Percentiles rank a stretch among this genome's conserved stretches.
These are phyloP conservation scores for Aureobasidium sp. DNA, from an alignment of 2,329 filamentous ascomycete species.

Conservation along the genomic window DNA sequence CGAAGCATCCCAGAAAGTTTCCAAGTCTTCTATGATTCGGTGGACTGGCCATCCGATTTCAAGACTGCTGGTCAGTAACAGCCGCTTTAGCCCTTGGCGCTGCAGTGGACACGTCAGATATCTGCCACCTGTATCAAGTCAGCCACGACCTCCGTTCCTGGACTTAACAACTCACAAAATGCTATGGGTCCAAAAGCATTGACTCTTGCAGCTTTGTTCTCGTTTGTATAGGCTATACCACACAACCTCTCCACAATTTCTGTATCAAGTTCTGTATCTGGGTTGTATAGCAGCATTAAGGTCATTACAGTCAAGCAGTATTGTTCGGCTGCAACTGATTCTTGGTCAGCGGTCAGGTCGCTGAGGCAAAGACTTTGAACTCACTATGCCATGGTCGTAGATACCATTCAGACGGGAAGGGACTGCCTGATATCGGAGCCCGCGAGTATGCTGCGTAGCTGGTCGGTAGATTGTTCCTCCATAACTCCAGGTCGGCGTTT, in stretches of 20 bases:
- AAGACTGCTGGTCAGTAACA: neutral
- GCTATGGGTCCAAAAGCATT: slow-evolving; percentile 12
- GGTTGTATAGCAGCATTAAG: neutral
- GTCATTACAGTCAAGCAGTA: slow-evolving; percentile 5
- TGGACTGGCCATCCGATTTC: slow-evolving; percentile 1
- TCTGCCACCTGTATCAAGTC: neutral
- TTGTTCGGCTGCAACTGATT: slow-evolving; percentile 1
- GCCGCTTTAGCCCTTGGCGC: neutral
- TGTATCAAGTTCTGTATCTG: neutral
- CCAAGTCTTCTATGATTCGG: neutral
- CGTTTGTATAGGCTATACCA: slow-evolving; percentile 1
- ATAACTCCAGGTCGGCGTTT: slow-evolving; percentile 23
- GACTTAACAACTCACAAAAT: neutral
- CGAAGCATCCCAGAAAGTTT: neutral
- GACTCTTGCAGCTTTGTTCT: slow-evolving; percentile 4
- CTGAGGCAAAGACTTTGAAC: neutral
- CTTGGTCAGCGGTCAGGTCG: neutral
- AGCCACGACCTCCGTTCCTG: neutral
- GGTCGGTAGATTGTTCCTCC: slow-evolving; percentile 29
- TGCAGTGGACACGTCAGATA: neutral
- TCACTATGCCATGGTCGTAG: slow-evolving; percentile 40
- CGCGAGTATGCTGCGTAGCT: slow-evolving; percentile 31
- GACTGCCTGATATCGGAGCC: slow-evolving; percentile 17
- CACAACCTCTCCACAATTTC: neutral
- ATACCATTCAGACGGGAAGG: slow-evolving; percentile 36